Conservation (phyloP, 2,329 filamentous ascomycete species). For the Fusarium tuaranense region DNA sequence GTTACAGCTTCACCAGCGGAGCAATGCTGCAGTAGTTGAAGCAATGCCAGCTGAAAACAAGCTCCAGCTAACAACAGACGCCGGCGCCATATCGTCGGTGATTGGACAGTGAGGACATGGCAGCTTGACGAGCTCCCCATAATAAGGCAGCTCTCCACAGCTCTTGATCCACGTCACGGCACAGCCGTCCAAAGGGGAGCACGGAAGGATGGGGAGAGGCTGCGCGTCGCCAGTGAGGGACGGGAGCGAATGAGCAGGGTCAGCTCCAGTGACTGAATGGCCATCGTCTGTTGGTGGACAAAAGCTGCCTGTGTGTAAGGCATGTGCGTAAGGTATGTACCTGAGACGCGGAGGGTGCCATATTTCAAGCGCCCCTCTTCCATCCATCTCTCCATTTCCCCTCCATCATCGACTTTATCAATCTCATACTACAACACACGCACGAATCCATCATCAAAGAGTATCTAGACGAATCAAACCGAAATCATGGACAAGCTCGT, state of each 20-base stretch:
- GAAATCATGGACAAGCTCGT: slow-evolving; percentile 54
- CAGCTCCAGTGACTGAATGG: neutral
- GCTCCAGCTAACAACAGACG: slow-evolving; percentile 12
- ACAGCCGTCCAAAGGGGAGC: neutral
- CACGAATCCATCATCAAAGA: neutral
- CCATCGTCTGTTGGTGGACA: neutral
- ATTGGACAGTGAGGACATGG: slow-evolving; percentile 3
- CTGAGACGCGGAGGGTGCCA: slow-evolving; percentile 13
- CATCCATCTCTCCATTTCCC: slow-evolving; percentile 15
- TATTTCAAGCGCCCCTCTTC: slow-evolving; percentile 19
- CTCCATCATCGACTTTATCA: slow-evolving; percentile 23
- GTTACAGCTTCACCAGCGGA: neutral
- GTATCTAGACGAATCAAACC: neutral
- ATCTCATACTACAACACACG: neutral
- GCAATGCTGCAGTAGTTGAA: neutral
- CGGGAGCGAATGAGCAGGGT: neutral
- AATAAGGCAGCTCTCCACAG: slow-evolving; percentile 11
- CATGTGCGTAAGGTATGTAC: neutral
- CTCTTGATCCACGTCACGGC: slow-evolving; percentile 34
- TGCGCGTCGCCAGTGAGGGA: neutral
- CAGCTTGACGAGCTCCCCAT: slow-evolving; percentile 24
- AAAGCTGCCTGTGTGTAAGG: neutral
- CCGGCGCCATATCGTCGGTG: neutral
- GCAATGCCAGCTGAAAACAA: slow-evolving; percentile 30
- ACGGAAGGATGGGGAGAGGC: neutral